These are phyloP conservation scores for Catunica adiposa DNA, from an alignment of 2,329 filamentous ascomycete genomes.

Conservation along the genomic window DNA sequence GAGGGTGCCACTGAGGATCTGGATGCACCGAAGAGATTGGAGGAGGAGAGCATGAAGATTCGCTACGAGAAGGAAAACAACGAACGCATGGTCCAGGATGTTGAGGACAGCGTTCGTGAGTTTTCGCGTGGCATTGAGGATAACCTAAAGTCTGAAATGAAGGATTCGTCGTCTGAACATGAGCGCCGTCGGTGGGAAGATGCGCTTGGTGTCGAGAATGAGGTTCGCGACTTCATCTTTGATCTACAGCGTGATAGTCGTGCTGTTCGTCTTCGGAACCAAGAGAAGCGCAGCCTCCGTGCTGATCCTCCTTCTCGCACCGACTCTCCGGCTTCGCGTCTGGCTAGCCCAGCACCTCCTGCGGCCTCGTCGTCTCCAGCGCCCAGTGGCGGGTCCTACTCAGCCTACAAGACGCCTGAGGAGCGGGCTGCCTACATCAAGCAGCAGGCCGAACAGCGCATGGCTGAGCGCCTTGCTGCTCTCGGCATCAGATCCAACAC, in stretches of 20 bases:
- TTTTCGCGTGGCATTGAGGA: slow-evolving; percentile 76
- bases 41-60: slow-evolving; percentile 70
- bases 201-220: slow-evolving; percentile 85
- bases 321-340: slow-evolving; percentile 32
- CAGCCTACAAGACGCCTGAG: slow-evolving; percentile 76
- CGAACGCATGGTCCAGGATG: slow-evolving; percentile 89
- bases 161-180: slow-evolving; percentile 66
- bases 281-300: slow-evolving; percentile 36
- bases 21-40: slow-evolving; percentile 67
- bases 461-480: slow-evolving; percentile 88
- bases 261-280: slow-evolving; percentile 48
- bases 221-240: slow-evolving; percentile 95
- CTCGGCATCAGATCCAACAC: slow-evolving; percentile 73
- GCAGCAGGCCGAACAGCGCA: slow-evolving; percentile 89
- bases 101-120: slow-evolving; percentile 87
- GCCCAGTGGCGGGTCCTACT: slow-evolving; percentile 46
- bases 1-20: slow-evolving; percentile 52
- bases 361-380: slow-evolving; percentile 26
- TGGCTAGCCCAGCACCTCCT: slow-evolving; percentile 26
- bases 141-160: slow-evolving; percentile 63
- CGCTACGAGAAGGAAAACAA: slow-evolving; percentile 82
- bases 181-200: slow-evolving; percentile 93
- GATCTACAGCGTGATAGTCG: slow-evolving; percentile 80
- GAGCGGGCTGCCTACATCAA: slow-evolving; percentile 93
- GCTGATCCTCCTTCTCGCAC: slow-evolving; percentile 29